These are phyloP conservation scores for Pyrenochaeta sp. DNA, from an alignment of 2,329 filamentous ascomycete species.

Conservation along the genomic window DNA sequence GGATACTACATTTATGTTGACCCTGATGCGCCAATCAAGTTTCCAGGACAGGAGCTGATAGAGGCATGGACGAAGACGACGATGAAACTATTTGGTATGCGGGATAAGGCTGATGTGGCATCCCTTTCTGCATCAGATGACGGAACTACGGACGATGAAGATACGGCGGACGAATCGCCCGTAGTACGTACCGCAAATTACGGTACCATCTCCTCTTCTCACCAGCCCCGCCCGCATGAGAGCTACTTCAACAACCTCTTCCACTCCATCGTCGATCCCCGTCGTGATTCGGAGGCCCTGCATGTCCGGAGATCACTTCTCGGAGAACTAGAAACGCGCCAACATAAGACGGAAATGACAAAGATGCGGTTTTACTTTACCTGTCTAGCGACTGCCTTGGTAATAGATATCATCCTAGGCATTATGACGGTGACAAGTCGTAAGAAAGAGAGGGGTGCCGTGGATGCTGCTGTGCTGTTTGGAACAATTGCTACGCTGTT, in stretches of 20 bases:
- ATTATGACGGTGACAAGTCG: conserved; percentile 74
- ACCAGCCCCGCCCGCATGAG: conserved; percentile 10
- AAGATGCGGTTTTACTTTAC: conserved; percentile 57
- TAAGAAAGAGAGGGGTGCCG: conserved; percentile 73
- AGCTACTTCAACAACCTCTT: conserved; percentile 46
- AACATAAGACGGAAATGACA: conserved; percentile 45
- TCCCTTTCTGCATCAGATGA: conserved; percentile 52
- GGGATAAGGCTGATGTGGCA: conserved; percentile 28
- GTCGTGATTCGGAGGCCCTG: conserved; percentile 55
- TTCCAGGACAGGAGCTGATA: conserved; percentile 71
- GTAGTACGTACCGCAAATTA: conserved; percentile 57
- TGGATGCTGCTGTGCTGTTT: conserved; percentile 75
- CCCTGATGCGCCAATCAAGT: conserved; percentile 67
- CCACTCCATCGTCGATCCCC: conserved; percentile 32
- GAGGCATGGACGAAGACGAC: conserved; percentile 48
- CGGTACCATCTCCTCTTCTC: conserved; percentile 39
- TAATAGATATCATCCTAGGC: conserved; percentile 70
- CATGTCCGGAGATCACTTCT: conserved; percentile 59
- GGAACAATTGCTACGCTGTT: conserved; percentile 72
- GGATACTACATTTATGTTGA: conserved; percentile 79
- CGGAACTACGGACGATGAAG: conserved; percentile 60
- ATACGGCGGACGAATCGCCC: conserved; percentile 54
- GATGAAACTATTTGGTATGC: conserved; percentile 34
- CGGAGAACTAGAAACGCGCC: conserved; percentile 37
- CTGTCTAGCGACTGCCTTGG: conserved; percentile 64